Percentiles rank a stretch among this genome's conserved stretches.
These are phyloP conservation scores for Trichoderma brevicompactum DNA, from an alignment of 2,329 filamentous ascomycete species.

Conservation along the genomic window DNA sequence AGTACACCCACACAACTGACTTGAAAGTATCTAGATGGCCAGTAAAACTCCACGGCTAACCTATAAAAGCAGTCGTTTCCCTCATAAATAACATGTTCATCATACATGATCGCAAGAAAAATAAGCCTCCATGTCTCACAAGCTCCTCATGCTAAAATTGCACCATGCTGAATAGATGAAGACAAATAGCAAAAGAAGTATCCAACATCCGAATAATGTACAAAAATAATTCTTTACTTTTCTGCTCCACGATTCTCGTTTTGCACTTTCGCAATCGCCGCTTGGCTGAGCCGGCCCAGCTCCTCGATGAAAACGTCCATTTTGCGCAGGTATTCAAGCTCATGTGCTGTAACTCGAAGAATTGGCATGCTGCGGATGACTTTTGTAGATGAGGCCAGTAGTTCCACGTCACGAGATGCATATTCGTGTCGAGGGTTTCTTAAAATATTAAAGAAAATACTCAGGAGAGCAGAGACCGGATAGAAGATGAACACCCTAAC, in stretches of 20 bases:
- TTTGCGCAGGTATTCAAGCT: slow-evolving; percentile 47
- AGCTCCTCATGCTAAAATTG: neutral
- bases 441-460: slow-evolving; percentile 60
- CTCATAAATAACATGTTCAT: too few relatives aligned
- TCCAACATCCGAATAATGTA: neutral
- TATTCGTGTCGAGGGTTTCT: slow-evolving; percentile 50
- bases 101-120: too few relatives aligned
- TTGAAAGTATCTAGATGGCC: too few relatives aligned
- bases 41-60: too few relatives aligned
- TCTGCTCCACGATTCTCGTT: neutral
- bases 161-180: neutral
- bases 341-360: slow-evolving; percentile 38
- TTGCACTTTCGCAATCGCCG: slow-evolving; percentile 40
- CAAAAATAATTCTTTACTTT: neutral
- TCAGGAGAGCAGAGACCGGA: slow-evolving; percentile 57
- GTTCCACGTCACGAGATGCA: slow-evolving; percentile 50
- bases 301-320: slow-evolving; percentile 51
- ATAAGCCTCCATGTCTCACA: too few relatives aligned
- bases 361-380: slow-evolving; percentile 50
- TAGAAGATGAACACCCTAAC: slow-evolving; percentile 60
- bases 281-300: slow-evolving; percentile 46
- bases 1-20: too few relatives aligned
- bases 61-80: too few relatives aligned
- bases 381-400: slow-evolving; percentile 48
- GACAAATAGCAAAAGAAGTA: neutral